Evolutionary conservation across 805 yeast species (phyloP).

Genomic region (Clavispora asparagi): DNA sequence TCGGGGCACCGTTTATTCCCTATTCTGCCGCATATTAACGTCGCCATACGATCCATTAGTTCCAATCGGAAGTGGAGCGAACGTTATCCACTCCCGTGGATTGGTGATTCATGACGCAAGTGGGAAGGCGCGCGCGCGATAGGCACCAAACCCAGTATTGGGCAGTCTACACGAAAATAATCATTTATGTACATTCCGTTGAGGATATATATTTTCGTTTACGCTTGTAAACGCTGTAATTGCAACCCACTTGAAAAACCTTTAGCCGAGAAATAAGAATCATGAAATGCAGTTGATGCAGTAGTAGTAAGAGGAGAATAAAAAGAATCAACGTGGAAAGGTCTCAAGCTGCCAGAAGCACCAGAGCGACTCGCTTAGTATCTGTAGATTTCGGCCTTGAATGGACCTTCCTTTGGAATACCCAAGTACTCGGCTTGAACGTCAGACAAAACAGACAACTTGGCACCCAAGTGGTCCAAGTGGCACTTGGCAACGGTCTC

Average conservation of each 20-base stretch:
- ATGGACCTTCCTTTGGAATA: conserved; percentile 90
- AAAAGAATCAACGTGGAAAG: conserved; percentile 4
- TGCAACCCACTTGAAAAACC: conserved; percentile 19
- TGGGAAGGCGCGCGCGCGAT: too few species aligned
- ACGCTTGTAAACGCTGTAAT: conserved; percentile 12
- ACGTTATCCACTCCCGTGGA: too few species aligned
- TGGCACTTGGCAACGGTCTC: conserved; percentile 98
- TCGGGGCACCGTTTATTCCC: neutral
- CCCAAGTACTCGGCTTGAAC: conserved; percentile 94
- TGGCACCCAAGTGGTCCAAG: conserved; percentile 89
- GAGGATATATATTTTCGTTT: conserved; percentile 27
- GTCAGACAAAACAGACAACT: conserved; percentile 66
- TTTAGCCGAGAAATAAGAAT: conserved; percentile 15
- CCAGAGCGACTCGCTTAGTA: conserved; percentile 47
- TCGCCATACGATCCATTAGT: too few species aligned
- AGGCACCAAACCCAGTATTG: neutral
- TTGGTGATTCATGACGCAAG: too few species aligned
- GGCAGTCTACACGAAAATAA: neutral
- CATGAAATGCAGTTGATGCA: conserved; percentile 47
- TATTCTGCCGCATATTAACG: too few species aligned
- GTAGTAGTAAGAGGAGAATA: conserved; percentile 21
- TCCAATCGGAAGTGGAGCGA: too few species aligned
- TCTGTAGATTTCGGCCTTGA: conserved; percentile 97
- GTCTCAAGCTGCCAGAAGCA: conserved; percentile 1
- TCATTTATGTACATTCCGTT: conserved; percentile 29